These are phyloP conservation scores for Medicago arabica DNA, from an alignment of 306 rosid species.

Conservation along the genomic window DNA sequence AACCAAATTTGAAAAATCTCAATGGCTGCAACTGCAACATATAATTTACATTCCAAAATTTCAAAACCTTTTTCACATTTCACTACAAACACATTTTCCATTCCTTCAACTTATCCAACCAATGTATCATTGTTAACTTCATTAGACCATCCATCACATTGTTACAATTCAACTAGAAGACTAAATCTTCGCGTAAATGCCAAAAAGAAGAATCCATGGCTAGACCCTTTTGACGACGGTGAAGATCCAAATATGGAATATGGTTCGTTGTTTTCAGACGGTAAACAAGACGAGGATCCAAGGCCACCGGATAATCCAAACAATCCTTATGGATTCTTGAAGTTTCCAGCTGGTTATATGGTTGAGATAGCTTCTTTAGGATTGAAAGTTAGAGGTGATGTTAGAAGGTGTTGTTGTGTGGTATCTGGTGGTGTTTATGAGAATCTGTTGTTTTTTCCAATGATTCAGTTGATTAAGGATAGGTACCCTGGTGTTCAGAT, in stretches of 20 bases:
- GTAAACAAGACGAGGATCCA: slow-evolving; percentile 86
- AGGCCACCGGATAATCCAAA: slow-evolving; percentile 79
- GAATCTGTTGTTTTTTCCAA: slow-evolving; percentile 75
- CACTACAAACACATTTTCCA: slow-evolving; percentile 61
- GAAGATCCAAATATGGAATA: slow-evolving; percentile 78
- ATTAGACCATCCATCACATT: slow-evolving; percentile 7
- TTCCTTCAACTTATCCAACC: slow-evolving; percentile 46
- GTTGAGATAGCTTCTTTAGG: slow-evolving; percentile 78
- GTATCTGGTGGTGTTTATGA: slow-evolving; percentile 89
- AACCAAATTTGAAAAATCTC: slow-evolving; percentile 30
- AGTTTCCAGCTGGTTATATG: slow-evolving; percentile 72
- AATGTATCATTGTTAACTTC: slow-evolving; percentile 48
- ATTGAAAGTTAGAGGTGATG: slow-evolving; percentile 78
- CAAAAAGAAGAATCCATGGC: slow-evolving; percentile 78
- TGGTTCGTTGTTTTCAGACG: slow-evolving; percentile 70
- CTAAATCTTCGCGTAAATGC: slow-evolving; percentile 40
- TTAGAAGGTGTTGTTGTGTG: slow-evolving; percentile 85
- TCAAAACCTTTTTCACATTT: slow-evolving; percentile 66
- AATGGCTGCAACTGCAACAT: slow-evolving; percentile 69
- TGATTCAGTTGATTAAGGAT: slow-evolving; percentile 76
- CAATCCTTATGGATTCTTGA: slow-evolving; percentile 77
- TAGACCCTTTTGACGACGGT: slow-evolving; percentile 83
- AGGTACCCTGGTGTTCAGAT: slow-evolving; percentile 85
- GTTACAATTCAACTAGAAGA: slow-evolving; percentile 37
- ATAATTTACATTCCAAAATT: slow-evolving; percentile 55